These are phyloP conservation scores for Trametes versicolor DNA, from an alignment of 1,284 basidiomycete genomes.

Conservation along the genomic window DNA sequence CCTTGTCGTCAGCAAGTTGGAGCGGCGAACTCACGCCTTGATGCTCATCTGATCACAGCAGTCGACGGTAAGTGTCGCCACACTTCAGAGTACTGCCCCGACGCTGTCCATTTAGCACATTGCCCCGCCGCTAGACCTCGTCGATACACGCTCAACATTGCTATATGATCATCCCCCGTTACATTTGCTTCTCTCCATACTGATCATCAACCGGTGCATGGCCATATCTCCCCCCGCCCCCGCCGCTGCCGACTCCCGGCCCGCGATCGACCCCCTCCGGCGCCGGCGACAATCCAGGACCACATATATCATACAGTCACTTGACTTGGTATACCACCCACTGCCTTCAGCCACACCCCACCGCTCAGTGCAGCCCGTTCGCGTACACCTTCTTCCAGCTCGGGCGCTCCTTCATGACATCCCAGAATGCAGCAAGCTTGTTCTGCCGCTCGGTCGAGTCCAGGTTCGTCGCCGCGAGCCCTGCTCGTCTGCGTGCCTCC, in stretches of 20 bases:
- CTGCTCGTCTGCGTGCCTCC: slow-evolving; percentile 44
- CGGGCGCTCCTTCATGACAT: slow-evolving; percentile 65
- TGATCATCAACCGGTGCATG: neutral
- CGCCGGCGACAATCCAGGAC: neutral
- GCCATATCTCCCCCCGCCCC: neutral
- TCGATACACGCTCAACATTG: neutral
- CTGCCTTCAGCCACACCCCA: neutral
- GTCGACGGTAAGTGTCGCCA: neutral
- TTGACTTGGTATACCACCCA: slow-evolving; percentile 14
- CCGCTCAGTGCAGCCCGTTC: slow-evolving; percentile 53
- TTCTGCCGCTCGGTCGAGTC: slow-evolving; percentile 45
- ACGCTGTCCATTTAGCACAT: neutral
- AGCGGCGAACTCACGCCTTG: too few species aligned
- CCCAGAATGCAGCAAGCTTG: slow-evolving; percentile 74
- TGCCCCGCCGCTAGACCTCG: neutral
- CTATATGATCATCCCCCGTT: neutral
- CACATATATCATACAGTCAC: neutral
- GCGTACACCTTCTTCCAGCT: slow-evolving; percentile 78
- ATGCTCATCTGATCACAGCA: too few species aligned
- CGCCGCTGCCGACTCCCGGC: too few species aligned
- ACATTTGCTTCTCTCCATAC: neutral
- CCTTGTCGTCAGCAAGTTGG: too few species aligned
- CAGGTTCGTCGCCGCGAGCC: slow-evolving; percentile 36
- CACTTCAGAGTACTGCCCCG: neutral
- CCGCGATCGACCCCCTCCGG: neutral